phyloP scores from a whole-genome alignment of 129 eudicot genomes.

The Flaveria ramosissima region DNA sequence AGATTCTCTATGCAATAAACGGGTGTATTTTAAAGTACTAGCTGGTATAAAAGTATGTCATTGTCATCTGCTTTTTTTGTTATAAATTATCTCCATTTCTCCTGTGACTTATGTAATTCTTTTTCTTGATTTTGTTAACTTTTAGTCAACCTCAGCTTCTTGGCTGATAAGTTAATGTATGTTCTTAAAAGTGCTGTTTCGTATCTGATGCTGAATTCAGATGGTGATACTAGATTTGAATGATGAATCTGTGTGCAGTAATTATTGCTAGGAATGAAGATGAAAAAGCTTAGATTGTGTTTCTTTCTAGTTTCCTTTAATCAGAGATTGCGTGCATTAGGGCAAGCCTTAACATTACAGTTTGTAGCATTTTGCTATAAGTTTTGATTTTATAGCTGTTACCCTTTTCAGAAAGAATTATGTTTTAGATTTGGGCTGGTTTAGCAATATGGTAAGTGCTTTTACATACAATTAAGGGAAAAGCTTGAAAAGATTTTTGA shows the following conservation, averaged over 20 bases:
- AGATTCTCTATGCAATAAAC: constrained; percentile 31
- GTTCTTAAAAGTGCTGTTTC: neutral
- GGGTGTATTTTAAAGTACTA: constrained; percentile 7
- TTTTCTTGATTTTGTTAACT: neutral
- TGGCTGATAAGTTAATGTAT: neutral
- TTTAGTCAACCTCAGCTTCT: neutral
- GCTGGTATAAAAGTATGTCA: neutral
- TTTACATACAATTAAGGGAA: no score
- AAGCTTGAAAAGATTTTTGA: no score
- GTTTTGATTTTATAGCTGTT: no score
- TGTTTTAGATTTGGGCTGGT: no score
- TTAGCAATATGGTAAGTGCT: no score
- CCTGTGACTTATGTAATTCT: no score
- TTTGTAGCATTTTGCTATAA: no score
- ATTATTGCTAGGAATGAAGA: neutral
- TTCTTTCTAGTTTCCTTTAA: neutral
- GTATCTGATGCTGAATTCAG: neutral
- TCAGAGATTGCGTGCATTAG: neutral
- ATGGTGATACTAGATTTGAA: neutral
- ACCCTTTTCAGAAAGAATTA: no score
- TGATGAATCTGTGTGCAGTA: neutral
- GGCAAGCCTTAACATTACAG: neutral
- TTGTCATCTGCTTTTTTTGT: constrained; percentile 19
- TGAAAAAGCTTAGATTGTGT: neutral
- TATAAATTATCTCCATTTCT: neutral